phyloP scores from a whole-genome alignment of 306 rosid genomes.

The Fragaria nilgerrensis region DNA sequence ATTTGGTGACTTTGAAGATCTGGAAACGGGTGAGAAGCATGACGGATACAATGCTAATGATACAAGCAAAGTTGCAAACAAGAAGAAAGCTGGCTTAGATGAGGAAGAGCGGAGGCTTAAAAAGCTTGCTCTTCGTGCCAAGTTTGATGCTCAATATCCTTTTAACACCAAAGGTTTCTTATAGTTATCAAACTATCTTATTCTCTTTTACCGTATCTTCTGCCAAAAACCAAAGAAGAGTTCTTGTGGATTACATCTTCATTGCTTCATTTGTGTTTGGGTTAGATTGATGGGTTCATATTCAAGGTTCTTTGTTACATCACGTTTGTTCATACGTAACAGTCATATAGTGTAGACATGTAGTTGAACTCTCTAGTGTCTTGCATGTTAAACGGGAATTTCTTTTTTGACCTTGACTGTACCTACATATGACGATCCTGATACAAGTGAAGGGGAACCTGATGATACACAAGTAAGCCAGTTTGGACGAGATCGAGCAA shows the following conservation, averaged over 20 bases:
- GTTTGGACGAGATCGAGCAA: conserved; percentile 40
- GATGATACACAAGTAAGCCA: conserved; percentile 38
- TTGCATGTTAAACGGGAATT: conserved; percentile 9
- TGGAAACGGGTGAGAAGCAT: conserved; percentile 71
- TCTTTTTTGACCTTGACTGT: conserved; percentile 59
- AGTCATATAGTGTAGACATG: neutral
- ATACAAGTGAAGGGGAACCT: conserved; percentile 56
- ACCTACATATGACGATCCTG: conserved; percentile 54
- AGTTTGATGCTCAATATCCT: conserved; percentile 93
- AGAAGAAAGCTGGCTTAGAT: conserved; percentile 45
- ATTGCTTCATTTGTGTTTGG: neutral
- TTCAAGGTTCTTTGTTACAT: neutral
- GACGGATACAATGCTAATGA: conserved; percentile 34
- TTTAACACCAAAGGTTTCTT: conserved; percentile 10
- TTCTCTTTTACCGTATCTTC: neutral
- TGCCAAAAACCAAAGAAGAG: neutral
- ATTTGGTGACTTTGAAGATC: conserved; percentile 91
- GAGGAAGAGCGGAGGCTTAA: conserved; percentile 65
- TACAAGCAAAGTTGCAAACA: conserved; percentile 21
- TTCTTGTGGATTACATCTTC: neutral
- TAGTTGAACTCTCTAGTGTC: neutral
- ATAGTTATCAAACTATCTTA: neutral
- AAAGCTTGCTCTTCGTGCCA: conserved; percentile 84
- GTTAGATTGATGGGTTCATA: neutral
- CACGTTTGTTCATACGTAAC: neutral